These are phyloP conservation scores for Monascus ruber DNA, from an alignment of 2,329 filamentous ascomycete species.

Conservation along the genomic window DNA sequence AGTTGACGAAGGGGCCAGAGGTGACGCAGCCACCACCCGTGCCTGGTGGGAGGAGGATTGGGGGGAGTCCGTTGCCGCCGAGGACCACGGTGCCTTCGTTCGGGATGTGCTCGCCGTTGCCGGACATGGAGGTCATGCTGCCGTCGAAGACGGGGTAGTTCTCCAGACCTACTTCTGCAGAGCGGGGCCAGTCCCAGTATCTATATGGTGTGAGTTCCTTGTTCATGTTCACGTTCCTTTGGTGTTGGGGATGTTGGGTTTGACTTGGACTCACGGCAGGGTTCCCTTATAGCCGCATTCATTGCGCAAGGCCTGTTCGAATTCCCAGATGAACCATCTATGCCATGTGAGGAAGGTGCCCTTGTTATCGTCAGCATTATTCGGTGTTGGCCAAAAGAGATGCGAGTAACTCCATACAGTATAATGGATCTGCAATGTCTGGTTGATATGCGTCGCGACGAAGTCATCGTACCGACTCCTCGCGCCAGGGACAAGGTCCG, in stretches of 20 bases:
- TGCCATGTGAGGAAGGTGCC: conserved; percentile 25
- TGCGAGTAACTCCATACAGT: conserved; percentile 10
- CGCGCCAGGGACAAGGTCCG: conserved; percentile 30
- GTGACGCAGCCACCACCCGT: conserved; percentile 26
- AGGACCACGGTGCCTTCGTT: conserved; percentile 12
- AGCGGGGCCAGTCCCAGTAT: conserved; percentile 40
- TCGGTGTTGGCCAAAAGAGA: not conserved
- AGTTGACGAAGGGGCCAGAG: conserved; percentile 26
- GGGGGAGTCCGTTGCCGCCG: conserved; percentile 12
- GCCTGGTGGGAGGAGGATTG: conserved; percentile 32
- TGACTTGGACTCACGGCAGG: conserved; percentile 11
- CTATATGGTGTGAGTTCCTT: conserved; percentile 1
- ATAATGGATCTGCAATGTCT: conserved; percentile 35
- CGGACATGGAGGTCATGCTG: conserved; percentile 34
- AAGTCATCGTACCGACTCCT: conserved; percentile 42
- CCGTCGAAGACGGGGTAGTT: conserved; percentile 41
- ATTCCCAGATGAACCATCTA: conserved; percentile 20
- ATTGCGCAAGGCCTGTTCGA: conserved; percentile 20
- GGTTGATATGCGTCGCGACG: conserved; percentile 39
- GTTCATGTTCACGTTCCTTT: not conserved
- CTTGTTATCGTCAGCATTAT: not conserved
- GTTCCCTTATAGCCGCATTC: conserved; percentile 30
- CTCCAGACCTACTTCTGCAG: conserved; percentile 19
- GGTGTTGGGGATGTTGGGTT: not conserved
- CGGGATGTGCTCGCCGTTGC: conserved; percentile 31